A percentile compares a stretch with the other conserved stretches of the same genome.
Conservation (phyloP, 768 basidiomycete species). For the Tricholoma matsutake region DNA sequence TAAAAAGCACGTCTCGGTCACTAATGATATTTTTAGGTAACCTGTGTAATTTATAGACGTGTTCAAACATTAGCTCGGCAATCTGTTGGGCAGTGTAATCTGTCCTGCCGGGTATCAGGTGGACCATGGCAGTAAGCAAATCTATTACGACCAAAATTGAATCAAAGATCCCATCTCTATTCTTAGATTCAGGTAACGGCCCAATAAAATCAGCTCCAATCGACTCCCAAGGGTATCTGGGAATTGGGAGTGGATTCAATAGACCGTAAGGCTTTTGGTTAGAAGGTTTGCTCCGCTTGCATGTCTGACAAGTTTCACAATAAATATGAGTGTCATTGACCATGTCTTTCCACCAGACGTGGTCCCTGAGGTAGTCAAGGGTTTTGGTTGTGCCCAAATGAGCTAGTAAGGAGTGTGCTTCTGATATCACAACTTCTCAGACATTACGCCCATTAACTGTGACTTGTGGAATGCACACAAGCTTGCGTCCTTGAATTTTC, state of each 20-base stretch:
- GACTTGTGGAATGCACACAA: neutral
- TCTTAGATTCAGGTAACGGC: conserved; percentile 14
- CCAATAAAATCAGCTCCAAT: conserved; percentile 15
- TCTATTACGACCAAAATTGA: neutral
- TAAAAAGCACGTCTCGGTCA: neutral
- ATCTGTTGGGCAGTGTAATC: conserved; percentile 8
- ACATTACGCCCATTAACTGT: neutral
- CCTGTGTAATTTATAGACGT: conserved; percentile 14
- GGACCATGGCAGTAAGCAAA: conserved; percentile 8
- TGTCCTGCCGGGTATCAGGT: conserved; percentile 15
- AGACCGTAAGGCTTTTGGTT: too few species aligned
- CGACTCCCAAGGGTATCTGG: conserved; percentile 10
- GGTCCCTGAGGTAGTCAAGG: neutral
- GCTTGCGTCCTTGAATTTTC: neutral
- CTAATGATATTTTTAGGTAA: conserved; percentile 8
- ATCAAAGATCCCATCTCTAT: conserved; percentile 10
- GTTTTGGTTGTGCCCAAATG: neutral
- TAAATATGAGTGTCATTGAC: too few species aligned
- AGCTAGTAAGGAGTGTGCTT: conserved; percentile 2
- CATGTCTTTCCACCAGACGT: conserved; percentile 3
- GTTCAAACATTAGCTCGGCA: conserved; percentile 10
- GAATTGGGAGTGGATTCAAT: too few species aligned
- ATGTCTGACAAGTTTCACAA: too few species aligned
- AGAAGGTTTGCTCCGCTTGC: too few species aligned
- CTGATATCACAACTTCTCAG: too few species aligned